These are phyloP conservation scores for Nymphaea thermarum DNA, from an alignment of 164 flowering plant species.

Conservation along the genomic window DNA sequence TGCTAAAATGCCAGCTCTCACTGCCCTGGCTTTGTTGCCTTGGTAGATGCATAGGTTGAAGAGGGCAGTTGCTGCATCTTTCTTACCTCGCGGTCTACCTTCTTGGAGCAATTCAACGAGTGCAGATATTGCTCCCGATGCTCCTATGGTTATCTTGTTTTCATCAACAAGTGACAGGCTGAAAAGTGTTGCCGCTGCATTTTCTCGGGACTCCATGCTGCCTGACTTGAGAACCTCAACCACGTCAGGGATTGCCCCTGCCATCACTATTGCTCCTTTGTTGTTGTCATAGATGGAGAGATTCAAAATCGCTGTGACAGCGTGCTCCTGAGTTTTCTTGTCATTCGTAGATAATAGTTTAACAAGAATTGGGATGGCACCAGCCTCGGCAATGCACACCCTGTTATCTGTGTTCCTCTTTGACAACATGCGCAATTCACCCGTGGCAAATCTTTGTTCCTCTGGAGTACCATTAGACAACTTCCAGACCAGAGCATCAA, in stretches of 20 bases:
- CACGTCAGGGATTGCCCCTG: slow-evolving; percentile 74
- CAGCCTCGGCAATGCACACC: slow-evolving; percentile 75
- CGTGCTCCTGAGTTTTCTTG: slow-evolving; percentile 56
- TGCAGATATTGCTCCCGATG: slow-evolving; percentile 86
- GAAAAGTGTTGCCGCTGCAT: slow-evolving; percentile 94
- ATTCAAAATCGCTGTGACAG: slow-evolving; percentile 83
- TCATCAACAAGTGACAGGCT: slow-evolving; percentile 81
- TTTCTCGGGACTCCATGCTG: slow-evolving; percentile 76
- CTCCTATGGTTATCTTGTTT: slow-evolving; percentile 80
- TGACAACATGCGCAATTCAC: slow-evolving; percentile 66
- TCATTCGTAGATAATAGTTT: slow-evolving; percentile 59
- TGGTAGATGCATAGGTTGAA: slow-evolving; percentile 84
- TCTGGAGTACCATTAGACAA: slow-evolving; percentile 49
- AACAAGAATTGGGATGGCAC: slow-evolving; percentile 75
- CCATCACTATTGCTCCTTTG: slow-evolving; percentile 74
- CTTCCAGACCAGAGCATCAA: slow-evolving; percentile 50
- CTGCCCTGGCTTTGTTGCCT: slow-evolving; percentile 91
- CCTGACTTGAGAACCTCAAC: slow-evolving; percentile 74
- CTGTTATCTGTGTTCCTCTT: slow-evolving; percentile 86
- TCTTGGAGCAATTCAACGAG: slow-evolving; percentile 63
- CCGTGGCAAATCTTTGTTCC: slow-evolving; percentile 48
- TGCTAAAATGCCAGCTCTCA: slow-evolving; percentile 66
- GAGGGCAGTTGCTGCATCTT: slow-evolving; percentile 92
- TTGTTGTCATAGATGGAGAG: slow-evolving; percentile 82
- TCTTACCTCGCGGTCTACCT: slow-evolving; percentile 82